Evolutionary conservation across 2,329 filamentous ascomycete genomes (phyloP).

Genomic region (Epicoccum sorghinum): DNA sequence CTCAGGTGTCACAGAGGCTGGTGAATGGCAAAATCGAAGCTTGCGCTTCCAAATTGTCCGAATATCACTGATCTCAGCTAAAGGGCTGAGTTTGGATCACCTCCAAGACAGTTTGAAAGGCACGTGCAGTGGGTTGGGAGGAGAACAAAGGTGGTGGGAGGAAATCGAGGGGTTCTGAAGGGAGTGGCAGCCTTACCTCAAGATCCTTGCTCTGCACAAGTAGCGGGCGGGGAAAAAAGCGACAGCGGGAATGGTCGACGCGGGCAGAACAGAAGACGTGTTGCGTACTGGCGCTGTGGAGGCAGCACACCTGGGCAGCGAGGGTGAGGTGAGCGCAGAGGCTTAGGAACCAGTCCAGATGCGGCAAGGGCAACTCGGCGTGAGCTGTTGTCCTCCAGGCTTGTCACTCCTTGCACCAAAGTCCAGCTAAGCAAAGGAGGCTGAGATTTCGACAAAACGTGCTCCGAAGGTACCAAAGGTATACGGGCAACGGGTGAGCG

Average conservation of each 20-base stretch:
- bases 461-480: slow-evolving; percentile 14
- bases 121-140: slow-evolving; percentile 9
- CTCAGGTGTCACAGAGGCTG: slow-evolving; percentile 31
- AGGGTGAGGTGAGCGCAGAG: slow-evolving; percentile 29
- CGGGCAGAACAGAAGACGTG: slow-evolving; percentile 33
- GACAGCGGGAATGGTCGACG: slow-evolving; percentile 30
- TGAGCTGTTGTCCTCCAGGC: slow-evolving; percentile 15
- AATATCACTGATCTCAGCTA: slow-evolving; percentile 13
- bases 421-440: slow-evolving; percentile 13
- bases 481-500: slow-evolving; percentile 13
- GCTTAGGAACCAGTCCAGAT: slow-evolving; percentile 25
- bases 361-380: slow-evolving; percentile 26
- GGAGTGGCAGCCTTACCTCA: slow-evolving; percentile 37
- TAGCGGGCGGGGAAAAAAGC: slow-evolving; percentile 33
- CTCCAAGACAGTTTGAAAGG: slow-evolving; percentile 6
- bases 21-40: slow-evolving; percentile 15
- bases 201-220: slow-evolving; percentile 26
- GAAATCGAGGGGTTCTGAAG: slow-evolving; percentile 18
- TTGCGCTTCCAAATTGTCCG: slow-evolving; percentile 12
- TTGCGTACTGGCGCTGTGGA: slow-evolving; percentile 35
- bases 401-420: slow-evolving; percentile 18
- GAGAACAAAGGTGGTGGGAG: slow-evolving; percentile 19
- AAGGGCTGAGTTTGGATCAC: slow-evolving; percentile 4
- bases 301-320: slow-evolving; percentile 30
- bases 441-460: slow-evolving; percentile 11